A percentile compares a stretch with the other conserved stretches of the same genome.
Evolutionary conservation across 1,139 yeast genomes (phyloP).

Genomic region (Groenewaldozyma sp.): DNA sequence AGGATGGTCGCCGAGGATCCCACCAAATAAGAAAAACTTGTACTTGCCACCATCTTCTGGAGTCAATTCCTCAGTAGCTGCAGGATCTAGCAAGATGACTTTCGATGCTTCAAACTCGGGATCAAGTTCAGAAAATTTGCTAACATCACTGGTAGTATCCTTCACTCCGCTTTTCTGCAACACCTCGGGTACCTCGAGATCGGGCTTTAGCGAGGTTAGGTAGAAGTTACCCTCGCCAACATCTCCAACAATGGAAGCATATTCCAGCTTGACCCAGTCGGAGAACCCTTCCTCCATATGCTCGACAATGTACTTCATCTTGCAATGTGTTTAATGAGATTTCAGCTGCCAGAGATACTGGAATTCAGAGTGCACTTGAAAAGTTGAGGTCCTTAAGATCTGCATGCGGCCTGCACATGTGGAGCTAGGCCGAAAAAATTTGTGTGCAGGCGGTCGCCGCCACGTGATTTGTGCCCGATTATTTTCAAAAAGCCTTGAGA

Average conservation of each 20-base stretch:
- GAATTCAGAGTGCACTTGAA: neutral
- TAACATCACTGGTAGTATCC: conserved; percentile 74
- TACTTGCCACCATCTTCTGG: conserved; percentile 59
- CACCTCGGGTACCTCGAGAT: conserved; percentile 47
- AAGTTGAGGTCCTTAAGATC: too few species aligned
- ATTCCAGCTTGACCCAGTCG: conserved; percentile 90
- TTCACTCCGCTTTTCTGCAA: conserved; percentile 57
- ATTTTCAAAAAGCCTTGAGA: too few species aligned
- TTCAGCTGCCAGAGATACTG: neutral
- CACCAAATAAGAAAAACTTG: conserved; percentile 91
- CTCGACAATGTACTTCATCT: conserved; percentile 70
- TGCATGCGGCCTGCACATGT: too few species aligned
- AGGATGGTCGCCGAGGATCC: conserved; percentile 93
- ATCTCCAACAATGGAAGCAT: conserved; percentile 70
- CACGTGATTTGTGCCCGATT: too few species aligned
- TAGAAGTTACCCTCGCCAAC: conserved; percentile 68
- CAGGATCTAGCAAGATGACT: conserved; percentile 83
- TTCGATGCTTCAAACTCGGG: conserved; percentile 40
- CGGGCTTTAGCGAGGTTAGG: conserved; percentile 65
- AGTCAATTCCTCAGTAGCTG: conserved; percentile 61
- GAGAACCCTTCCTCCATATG: conserved; percentile 98
- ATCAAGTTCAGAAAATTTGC: conserved; percentile 33
- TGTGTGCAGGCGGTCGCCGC: too few species aligned
- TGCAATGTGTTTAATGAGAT: neutral
- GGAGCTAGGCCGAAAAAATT: too few species aligned